Evolutionary conservation across 2,329 filamentous ascomycete genomes (phyloP).

Genomic region (Apiospora sp.): DNA sequence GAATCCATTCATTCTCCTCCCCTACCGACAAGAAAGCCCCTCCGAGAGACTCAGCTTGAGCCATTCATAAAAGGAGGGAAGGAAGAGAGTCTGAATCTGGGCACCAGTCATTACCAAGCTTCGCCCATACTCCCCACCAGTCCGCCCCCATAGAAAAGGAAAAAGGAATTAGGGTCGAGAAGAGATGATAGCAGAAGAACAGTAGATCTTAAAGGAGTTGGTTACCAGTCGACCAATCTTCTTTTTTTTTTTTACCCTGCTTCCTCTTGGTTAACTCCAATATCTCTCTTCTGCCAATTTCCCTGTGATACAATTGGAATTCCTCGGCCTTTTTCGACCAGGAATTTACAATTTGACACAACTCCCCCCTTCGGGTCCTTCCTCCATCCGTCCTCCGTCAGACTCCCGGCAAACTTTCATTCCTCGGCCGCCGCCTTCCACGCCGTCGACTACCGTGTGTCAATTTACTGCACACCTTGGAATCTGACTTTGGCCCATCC

Average conservation of each 20-base stretch:
- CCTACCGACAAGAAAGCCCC: conserved; percentile 43
- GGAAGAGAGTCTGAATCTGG: conserved; percentile 39
- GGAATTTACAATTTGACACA: conserved; percentile 39
- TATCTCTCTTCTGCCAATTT: conserved; percentile 37
- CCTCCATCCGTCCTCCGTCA: conserved; percentile 25
- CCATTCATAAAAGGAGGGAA: conserved; percentile 42
- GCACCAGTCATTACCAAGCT: conserved; percentile 22
- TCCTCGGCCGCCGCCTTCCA: conserved; percentile 39
- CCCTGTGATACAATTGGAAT: conserved; percentile 40
- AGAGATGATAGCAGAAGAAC: conserved; percentile 38
- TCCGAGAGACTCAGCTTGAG: conserved; percentile 52
- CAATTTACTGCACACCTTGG: conserved; percentile 38
- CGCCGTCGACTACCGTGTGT: conserved; percentile 38
- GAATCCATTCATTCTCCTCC: conserved; percentile 63
- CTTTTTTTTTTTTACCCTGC: conserved; percentile 32
- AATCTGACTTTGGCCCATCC: conserved; percentile 45
- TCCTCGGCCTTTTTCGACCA: conserved; percentile 39
- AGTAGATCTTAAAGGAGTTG: conserved; percentile 30
- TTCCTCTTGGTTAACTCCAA: conserved; percentile 29
- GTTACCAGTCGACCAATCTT: conserved; percentile 27
- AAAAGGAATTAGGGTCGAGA: conserved; percentile 30
- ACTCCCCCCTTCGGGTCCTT: conserved; percentile 35
- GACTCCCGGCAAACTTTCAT: conserved; percentile 33
- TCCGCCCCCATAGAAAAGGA: conserved; percentile 24
- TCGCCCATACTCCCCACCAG: conserved; percentile 18